Percentiles rank a stretch among this genome's conserved stretches.
Conservation (phyloP, 2,329 filamentous ascomycete species). For the Fusarium bulbicola region DNA sequence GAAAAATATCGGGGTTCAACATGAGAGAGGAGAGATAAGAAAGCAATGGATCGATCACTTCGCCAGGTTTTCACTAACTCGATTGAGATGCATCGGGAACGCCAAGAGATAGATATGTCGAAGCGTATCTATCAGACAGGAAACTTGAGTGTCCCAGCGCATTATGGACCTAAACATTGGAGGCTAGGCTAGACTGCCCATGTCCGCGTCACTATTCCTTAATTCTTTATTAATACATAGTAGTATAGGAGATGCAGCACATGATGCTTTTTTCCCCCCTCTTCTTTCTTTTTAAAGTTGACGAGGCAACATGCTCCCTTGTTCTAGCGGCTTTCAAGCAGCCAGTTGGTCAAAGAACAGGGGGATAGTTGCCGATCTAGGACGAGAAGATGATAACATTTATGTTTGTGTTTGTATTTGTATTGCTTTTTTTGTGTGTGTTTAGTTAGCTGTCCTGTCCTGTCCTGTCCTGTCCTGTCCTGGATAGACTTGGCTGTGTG, state of each 20-base stretch:
- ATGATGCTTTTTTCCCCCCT: not conserved
- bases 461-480: not conserved
- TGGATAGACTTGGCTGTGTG: not conserved
- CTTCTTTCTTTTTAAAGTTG: conserved; percentile 10
- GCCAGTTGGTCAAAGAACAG: conserved; percentile 8
- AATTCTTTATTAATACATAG: not conserved
- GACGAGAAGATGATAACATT: conserved; percentile 22
- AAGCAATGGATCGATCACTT: not conserved
- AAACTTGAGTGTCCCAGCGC: not conserved
- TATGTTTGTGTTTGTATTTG: not conserved
- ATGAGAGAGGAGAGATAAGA: conserved; percentile 26
- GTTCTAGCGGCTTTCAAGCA: conserved; percentile 9
- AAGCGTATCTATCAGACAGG: not conserved
- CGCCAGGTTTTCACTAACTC: conserved; percentile 27
- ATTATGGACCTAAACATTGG: not conserved
- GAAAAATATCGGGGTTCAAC: not conserved
- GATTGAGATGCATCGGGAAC: conserved; percentile 7
- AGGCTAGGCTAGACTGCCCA: conserved; percentile 4
- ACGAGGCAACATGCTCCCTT: conserved; percentile 20
- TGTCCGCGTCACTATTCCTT: conserved; percentile 5
- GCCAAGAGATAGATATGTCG: conserved; percentile 24
- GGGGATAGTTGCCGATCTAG: conserved; percentile 15
- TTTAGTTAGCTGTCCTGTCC: not conserved
- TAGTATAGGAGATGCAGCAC: not conserved
- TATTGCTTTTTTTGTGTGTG: not conserved